A percentile compares a stretch with the other conserved stretches of the same genome.
Conservation (phyloP, 2,329 filamentous ascomycete genomes). For the Hymenotorrendiella dingleyae region DNA sequence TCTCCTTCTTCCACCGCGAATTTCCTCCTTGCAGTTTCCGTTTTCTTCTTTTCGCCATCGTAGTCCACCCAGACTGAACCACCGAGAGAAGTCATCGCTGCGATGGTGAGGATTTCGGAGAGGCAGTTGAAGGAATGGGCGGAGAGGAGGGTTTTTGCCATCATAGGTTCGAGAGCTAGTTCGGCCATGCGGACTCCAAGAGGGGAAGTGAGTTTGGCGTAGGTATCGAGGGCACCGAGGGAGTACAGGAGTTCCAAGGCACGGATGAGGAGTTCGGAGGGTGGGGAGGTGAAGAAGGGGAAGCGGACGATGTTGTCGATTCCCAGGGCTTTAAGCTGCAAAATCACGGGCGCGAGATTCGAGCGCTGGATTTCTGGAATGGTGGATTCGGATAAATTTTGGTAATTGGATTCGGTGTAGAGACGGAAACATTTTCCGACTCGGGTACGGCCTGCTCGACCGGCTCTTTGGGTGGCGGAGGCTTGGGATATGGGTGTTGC, state of each 20-base stretch:
- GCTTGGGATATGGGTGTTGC: constrained; percentile 81
- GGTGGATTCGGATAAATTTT: constrained; percentile 62
- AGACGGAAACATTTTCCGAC: constrained; percentile 92
- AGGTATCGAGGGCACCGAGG: constrained; percentile 78
- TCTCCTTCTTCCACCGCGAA: constrained; percentile 94
- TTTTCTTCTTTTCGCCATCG: constrained; percentile 67
- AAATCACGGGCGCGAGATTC: constrained; percentile 78
- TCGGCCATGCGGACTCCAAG: constrained; percentile 91
- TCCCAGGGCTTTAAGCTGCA: constrained; percentile 90
- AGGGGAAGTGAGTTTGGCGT: constrained; percentile 83
- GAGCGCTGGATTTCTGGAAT: constrained; percentile 88
- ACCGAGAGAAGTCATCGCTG: constrained; percentile 86
- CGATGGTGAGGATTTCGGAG: constrained; percentile 82
- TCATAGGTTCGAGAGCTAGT: constrained; percentile 89
- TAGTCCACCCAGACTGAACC: constrained; percentile 78
- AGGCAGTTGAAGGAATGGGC: constrained; percentile 71
- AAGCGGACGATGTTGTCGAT: constrained; percentile 93
- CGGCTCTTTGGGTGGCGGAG: constrained; percentile 85
- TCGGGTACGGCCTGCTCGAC: constrained; percentile 80
- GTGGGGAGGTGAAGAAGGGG: constrained; percentile 80
- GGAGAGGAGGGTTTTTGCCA: constrained; percentile 78
- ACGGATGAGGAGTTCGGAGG: constrained; percentile 75
- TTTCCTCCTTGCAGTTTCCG: constrained; percentile 68
- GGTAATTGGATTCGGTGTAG: constrained; percentile 73
- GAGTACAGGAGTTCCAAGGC: constrained; percentile 85